phyloP scores from a whole-genome alignment of 805 yeast species.

The Candida vaughaniae region DNA sequence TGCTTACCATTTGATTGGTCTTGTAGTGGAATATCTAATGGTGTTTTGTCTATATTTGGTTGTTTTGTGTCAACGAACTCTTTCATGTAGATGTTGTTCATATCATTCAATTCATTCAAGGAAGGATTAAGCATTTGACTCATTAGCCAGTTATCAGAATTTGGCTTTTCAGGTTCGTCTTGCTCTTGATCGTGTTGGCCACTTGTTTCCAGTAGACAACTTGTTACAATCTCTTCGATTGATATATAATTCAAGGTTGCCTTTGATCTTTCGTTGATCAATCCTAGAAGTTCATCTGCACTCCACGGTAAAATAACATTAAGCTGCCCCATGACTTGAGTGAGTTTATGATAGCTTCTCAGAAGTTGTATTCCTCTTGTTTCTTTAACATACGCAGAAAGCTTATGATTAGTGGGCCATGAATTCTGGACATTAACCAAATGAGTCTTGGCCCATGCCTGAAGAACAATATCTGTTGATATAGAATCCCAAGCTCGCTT shows the following conservation, averaged over 20 bases:
- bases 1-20: too few relatives aligned
- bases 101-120: conserved; percentile 2
- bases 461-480: conserved; percentile 28
- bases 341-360: conserved; percentile 41
- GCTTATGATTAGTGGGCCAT: conserved; percentile 25
- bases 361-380: conserved; percentile 6
- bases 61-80: neutral
- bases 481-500: conserved; percentile 54
- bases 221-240: conserved; percentile 59
- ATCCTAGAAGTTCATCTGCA: conserved; percentile 50
- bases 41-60: neutral
- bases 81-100: neutral
- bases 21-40: neutral
- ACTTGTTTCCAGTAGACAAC: conserved; percentile 50
- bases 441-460: conserved; percentile 36
- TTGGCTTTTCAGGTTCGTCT: neutral
- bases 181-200: conserved; percentile 4
- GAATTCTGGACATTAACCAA: conserved; percentile 23
- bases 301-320: conserved; percentile 59
- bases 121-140: conserved; percentile 13
- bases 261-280: conserved; percentile 44
- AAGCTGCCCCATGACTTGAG: conserved; percentile 44
- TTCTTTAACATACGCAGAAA: neutral
- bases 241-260: conserved; percentile 50
- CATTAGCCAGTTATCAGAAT: conserved; percentile 14